Base-by-base conservation (phyloP, 257 asterid genomes). In the Gynochthodes officinalis region DNA sequence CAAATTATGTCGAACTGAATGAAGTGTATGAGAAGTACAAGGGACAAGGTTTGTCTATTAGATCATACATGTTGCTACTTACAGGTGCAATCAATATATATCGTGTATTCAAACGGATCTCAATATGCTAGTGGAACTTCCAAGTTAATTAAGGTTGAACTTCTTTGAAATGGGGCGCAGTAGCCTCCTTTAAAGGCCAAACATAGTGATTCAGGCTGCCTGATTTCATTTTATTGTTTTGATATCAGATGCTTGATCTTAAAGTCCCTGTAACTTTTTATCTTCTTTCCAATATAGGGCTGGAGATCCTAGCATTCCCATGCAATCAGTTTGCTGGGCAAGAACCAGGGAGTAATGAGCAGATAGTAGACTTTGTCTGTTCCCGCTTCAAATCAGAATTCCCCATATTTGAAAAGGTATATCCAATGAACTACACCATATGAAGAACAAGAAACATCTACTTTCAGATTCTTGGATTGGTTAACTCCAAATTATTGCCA, bases 321-420 rank as follows among this genome's bases (percentile, higher is more conserved):
- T 88, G 98, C 87, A 92, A 92, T 78, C 96, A 92, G 74, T 92
- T 92, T 82, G 98, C 88, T 0, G 86, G 77, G 61, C 94, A 92
- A 77, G 98, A 90, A 73, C 96, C 96, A 4, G 96, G 94, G 75
- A 90, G 77, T 78, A 87, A 79, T 27, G 84, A 84, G 53, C 86
- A 89, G 69, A 90, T 92, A 49, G 65, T 80, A 27, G 86, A 92
- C 73, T 92, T 87, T 18, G 94, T 87, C 49, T 92, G 97, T 81
- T 87, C 90, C 64, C 80, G 84, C 53, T 90, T 89, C 82, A 87
- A 87, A 83, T 86, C 96, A 1, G 84, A 85, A 21, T 92, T 88
- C 70, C 98, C 94, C 59, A 74, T 92, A 76, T 87, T 90, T 76
- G 91, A 72, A 57, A 92, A 92, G 91, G 96, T 88, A 78, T 60